Evolutionary conservation across 768 basidiomycete genomes (phyloP).

Genomic region (Dacryopinax spathularia): DNA sequence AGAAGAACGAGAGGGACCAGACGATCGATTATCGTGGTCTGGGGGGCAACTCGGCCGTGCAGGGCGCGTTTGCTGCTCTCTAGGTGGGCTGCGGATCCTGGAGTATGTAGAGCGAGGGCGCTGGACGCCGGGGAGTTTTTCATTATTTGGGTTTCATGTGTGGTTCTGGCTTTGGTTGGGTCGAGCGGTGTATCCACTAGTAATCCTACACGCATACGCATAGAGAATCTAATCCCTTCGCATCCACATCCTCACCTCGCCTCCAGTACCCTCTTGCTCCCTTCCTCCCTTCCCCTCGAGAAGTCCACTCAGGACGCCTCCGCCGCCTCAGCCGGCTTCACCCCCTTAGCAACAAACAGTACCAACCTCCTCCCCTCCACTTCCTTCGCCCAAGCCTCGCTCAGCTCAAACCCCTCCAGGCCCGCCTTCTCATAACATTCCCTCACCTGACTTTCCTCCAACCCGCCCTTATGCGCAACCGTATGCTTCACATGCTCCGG

Average conservation of each 20-base stretch:
- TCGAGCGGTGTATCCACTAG: too few relatives aligned
- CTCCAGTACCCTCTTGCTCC: too few relatives aligned
- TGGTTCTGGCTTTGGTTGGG: too few relatives aligned
- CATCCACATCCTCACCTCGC: too few relatives aligned
- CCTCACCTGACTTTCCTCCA: constrained; percentile 36
- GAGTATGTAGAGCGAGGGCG: too few relatives aligned
- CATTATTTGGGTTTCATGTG: too few relatives aligned
- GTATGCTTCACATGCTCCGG: constrained; percentile 14
- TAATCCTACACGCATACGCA: too few relatives aligned
- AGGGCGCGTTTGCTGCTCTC: not conserved
- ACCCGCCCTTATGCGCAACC: constrained; percentile 43
- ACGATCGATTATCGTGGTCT: not conserved
- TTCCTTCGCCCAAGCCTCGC: constrained; percentile 10
- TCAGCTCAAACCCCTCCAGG: constrained; percentile 33
- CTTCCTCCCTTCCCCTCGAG: too few relatives aligned
- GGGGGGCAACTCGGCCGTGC: not conserved
- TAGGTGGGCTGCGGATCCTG: too few relatives aligned
- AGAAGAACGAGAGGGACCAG: constrained; percentile 4
- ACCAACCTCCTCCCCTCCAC: constrained; percentile 24
- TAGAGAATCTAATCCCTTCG: too few relatives aligned
- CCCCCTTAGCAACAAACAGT: constrained; percentile 46
- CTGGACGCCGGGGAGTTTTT: too few relatives aligned
- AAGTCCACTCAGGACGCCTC: too few relatives aligned
- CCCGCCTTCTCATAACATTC: constrained; percentile 40
- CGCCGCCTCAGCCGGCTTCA: not conserved